Evolutionary conservation across 768 basidiomycete genomes (phyloP).

Genomic region (Termitomyces sp.): DNA sequence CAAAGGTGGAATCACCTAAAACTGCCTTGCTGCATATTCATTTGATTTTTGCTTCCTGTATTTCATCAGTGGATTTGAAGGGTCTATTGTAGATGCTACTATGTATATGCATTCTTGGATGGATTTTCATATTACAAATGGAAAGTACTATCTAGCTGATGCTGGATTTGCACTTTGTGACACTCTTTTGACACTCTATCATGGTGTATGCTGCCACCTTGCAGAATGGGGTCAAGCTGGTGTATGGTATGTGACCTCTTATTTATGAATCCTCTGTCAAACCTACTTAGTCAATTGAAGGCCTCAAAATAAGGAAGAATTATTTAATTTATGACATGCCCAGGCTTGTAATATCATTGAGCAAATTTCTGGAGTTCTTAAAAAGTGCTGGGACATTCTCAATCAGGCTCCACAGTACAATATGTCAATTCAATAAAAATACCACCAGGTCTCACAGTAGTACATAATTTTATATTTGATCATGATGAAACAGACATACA

Average conservation of each 20-base stretch:
- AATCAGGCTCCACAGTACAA: conserved; percentile 3
- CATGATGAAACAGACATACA: conserved; percentile 15
- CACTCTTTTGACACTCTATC: conserved; percentile 30
- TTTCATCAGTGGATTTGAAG: conserved; percentile 27
- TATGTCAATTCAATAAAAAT: conserved; percentile 17
- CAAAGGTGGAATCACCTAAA: conserved; percentile 22
- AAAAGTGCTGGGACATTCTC: conserved; percentile 15
- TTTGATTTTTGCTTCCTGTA: conserved; percentile 24
- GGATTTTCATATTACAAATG: conserved; percentile 23
- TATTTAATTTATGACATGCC: conserved; percentile 23
- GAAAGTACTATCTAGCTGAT: conserved; percentile 33
- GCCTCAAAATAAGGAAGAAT: conserved; percentile 18
- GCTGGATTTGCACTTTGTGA: conserved; percentile 29
- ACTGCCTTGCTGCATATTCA: conserved; percentile 23
- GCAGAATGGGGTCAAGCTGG: conserved; percentile 27
- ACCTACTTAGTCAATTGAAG: conserved; percentile 2
- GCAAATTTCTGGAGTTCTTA: conserved; percentile 21
- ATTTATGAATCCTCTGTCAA: neutral
- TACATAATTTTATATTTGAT: conserved; percentile 25
- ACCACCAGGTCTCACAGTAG: conserved; percentile 13
- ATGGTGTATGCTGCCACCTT: conserved; percentile 33
- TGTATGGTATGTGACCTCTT: neutral
- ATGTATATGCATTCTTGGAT: conserved; percentile 20
- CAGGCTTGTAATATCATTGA: conserved; percentile 21
- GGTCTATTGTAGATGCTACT: conserved; percentile 14